Percentiles rank a stretch among this genome's conserved stretches.
phyloP scores from a whole-genome alignment of 176 grass and related monocot species.

The Alloteropsis semialata region DNA sequence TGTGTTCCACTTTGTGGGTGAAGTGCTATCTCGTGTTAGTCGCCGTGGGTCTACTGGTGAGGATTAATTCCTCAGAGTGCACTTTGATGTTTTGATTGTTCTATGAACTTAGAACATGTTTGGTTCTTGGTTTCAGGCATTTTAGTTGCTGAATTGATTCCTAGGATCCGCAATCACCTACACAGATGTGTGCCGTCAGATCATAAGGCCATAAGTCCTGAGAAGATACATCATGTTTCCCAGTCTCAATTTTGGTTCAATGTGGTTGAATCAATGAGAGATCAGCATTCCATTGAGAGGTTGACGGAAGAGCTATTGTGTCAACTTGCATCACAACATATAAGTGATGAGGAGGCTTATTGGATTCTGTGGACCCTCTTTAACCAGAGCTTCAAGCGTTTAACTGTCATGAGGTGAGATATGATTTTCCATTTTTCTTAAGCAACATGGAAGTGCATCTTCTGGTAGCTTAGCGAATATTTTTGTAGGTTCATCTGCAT shows the following conservation, averaged over 20 bases:
- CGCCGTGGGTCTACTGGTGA: conserved; percentile 86
- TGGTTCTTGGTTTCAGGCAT: conserved; percentile 73
- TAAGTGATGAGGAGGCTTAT: conserved; percentile 84
- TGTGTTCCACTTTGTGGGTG: conserved; percentile 70
- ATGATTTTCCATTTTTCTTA: neutral
- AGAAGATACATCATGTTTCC: conserved; percentile 43
- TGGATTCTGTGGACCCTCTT: conserved; percentile 84
- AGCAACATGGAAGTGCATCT: neutral
- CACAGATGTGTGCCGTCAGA: conserved; percentile 57
- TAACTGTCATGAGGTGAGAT: conserved; percentile 63
- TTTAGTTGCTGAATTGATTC: conserved; percentile 77
- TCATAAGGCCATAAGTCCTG: conserved; percentile 34
- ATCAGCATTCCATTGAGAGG: conserved; percentile 93
- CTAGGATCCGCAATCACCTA: conserved; percentile 60
- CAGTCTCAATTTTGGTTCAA: conserved; percentile 81
- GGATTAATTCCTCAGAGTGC: conserved; percentile 11
- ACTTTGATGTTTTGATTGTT: conserved; percentile 7
- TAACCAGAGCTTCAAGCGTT: conserved; percentile 53
- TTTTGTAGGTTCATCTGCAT: conserved; percentile 4
- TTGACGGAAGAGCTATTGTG: conserved; percentile 69
- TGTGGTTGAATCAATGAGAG: conserved; percentile 74
- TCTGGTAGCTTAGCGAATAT: neutral
- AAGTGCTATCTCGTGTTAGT: conserved; percentile 87
- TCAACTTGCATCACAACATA: conserved; percentile 63
- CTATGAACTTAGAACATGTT: conserved; percentile 6